Evolutionary conservation across 768 basidiomycete genomes (phyloP).

Genomic region (Chlorophyllum brunneum): DNA sequence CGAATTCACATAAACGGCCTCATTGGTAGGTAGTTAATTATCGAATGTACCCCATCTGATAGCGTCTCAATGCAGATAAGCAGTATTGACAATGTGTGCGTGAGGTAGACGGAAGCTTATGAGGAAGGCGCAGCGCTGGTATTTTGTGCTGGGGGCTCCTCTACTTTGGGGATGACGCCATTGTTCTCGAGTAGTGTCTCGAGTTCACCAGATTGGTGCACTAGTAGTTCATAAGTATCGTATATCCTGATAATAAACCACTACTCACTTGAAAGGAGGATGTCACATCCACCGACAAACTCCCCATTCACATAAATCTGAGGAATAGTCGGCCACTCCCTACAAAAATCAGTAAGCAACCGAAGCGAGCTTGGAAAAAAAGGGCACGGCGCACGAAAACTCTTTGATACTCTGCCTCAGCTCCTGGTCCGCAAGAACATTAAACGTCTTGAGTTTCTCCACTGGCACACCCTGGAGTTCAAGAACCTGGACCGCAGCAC

Average conservation of each 20-base stretch:
- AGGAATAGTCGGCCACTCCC: conserved; percentile 97
- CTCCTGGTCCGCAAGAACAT: conserved; percentile 85
- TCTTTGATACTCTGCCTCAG: conserved; percentile 88
- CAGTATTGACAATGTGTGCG: neutral
- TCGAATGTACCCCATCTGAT: neutral
- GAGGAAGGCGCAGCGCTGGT: neutral
- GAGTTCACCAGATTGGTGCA: conserved; percentile 96
- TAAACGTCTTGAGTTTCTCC: conserved; percentile 85
- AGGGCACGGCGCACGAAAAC: conserved; percentile 71
- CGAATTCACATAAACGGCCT: conserved; percentile 40
- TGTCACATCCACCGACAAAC: conserved; percentile 97
- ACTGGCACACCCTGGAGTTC: conserved; percentile 76
- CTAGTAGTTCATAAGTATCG: conserved; percentile 33
- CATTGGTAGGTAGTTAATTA: too few species aligned
- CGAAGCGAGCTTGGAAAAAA: neutral
- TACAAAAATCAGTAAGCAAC: conserved; percentile 25
- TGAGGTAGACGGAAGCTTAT: neutral
- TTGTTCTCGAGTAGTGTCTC: conserved; percentile 75
- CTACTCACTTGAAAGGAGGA: conserved; percentile 80
- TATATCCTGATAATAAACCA: conserved; percentile 5
- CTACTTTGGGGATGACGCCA: conserved; percentile 57
- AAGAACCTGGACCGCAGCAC: conserved; percentile 89
- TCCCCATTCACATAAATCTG: conserved; percentile 94
- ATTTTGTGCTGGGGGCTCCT: conserved; percentile 17
- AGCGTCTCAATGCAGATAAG: neutral